These are phyloP conservation scores for Aspergillus biplanus DNA, from an alignment of 495 filamentous ascomycete genomes.

Conservation along the genomic window DNA sequence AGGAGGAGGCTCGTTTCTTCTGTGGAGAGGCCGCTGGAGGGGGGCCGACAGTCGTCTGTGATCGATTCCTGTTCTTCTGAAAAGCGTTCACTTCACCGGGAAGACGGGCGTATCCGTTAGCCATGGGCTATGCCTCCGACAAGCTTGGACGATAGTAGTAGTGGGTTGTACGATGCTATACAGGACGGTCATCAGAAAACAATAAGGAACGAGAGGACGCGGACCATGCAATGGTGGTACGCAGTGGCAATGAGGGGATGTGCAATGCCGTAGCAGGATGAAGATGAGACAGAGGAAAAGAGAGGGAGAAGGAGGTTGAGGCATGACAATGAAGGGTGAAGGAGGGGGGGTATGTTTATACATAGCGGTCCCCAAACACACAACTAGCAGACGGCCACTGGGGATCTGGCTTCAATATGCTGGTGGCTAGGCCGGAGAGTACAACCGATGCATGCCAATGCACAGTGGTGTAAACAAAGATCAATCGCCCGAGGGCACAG, in stretches of 20 bases:
- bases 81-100: constrained; percentile 43
- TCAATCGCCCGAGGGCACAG: constrained; percentile 37
- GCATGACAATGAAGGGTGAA: constrained; percentile 29
- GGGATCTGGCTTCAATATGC: not conserved
- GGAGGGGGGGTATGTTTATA: constrained; percentile 47
- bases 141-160: constrained; percentile 4
- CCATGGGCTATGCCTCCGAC: constrained; percentile 46
- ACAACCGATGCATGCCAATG: constrained; percentile 48
- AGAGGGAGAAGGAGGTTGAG: constrained; percentile 20
- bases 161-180: constrained; percentile 10
- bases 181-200: constrained; percentile 20
- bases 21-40: constrained; percentile 34
- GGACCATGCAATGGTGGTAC: constrained; percentile 4
- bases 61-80: constrained; percentile 38
- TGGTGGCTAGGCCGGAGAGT: constrained; percentile 36
- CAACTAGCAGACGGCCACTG: not conserved
- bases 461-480: constrained; percentile 48
- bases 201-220: constrained; percentile 6
- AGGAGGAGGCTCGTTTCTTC: constrained; percentile 42
- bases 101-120: constrained; percentile 40
- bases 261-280: not conserved
- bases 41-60: constrained; percentile 39
- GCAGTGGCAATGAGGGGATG: constrained; percentile 7
- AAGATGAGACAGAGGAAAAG: constrained; percentile 8
- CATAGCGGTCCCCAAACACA: constrained; percentile 29